Conservation (phyloP, 352 stramenopile species). For the Phytophthora niederhauseri region DNA sequence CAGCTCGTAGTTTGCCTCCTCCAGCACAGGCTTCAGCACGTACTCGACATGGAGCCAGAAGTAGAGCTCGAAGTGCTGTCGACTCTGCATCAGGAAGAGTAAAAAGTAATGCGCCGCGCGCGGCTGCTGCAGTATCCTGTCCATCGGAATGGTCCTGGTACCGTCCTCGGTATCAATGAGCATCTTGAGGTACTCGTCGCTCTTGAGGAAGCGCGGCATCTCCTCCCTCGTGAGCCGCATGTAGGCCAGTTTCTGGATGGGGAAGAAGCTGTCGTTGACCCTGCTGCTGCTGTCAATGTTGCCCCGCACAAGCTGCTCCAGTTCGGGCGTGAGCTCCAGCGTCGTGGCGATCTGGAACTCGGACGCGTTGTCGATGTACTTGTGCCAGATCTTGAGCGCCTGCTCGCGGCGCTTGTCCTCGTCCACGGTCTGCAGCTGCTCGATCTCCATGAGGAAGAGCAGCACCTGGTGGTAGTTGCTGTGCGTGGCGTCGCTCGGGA, state of each 20-base stretch:
- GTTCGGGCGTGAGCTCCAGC: conserved; percentile 75
- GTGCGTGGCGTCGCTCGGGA: conserved; percentile 42
- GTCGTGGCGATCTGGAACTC: conserved; percentile 87
- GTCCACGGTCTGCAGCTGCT: conserved; percentile 77
- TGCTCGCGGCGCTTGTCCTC: conserved; percentile 72
- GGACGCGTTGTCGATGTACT: conserved; percentile 83
- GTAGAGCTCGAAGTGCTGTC: conserved; percentile 89
- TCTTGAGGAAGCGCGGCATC: conserved; percentile 87
- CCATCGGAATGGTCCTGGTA: conserved; percentile 78
- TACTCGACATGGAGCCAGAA: conserved; percentile 91
- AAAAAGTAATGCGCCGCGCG: conserved; percentile 87
- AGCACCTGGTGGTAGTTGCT: conserved; percentile 81
- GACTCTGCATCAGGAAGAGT: conserved; percentile 87
- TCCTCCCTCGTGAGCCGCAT: conserved; percentile 83
- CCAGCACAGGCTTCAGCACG: conserved; percentile 75
- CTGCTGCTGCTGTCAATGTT: conserved; percentile 58
- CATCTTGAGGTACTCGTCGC: conserved; percentile 86
- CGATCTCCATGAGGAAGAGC: conserved; percentile 84
- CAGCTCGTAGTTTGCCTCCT: conserved; percentile 46
- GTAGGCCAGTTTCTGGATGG: conserved; percentile 86
- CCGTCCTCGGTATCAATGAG: conserved; percentile 83
- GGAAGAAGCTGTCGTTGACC: conserved; percentile 79
- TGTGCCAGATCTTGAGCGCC: conserved; percentile 85
- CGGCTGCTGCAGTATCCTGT: conserved; percentile 77
- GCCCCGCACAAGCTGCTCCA: conserved; percentile 78